Base-by-base conservation (phyloP, 148 eudicot species). In the Fagopyrum tataricum region DNA sequence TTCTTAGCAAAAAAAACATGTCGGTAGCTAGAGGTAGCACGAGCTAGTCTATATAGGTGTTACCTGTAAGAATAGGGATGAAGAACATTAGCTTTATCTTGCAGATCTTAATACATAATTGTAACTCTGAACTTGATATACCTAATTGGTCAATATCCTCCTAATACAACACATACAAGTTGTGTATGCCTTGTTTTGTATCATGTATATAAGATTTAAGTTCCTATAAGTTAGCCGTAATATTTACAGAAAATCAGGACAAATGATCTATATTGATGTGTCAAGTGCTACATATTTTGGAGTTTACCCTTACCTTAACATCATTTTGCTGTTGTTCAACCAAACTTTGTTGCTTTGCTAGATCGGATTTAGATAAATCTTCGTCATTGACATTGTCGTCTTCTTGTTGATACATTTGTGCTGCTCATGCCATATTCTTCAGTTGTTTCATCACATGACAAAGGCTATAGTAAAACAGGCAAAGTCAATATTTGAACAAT, bases 1-100 rank as follows among this genome's bases (percentile, higher is more conserved):
- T 95, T 95, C 81, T 95, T 97, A 70, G 90, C 91, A n/a, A n/a
- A n/a, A 44, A 95, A 89, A 76, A 91, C 96, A 77, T 81, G 91
- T 69, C 81, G 82, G 77, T 95, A 90, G 77, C 92, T 90, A n/a
- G 90, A 78, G 70, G 99, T 97, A 76, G 96, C 93, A 76, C 82
- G 80, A 77, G 89, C 85, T 67, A 95, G 87, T 68, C 77, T 76
- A 7, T 71, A 80, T 73, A 95, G 70, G 70, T 88, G 89, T 77
- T 76, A 82, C 98, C 98, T 93, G 77, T 21, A 43, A 76, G 18
- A 59, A 55, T 20, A 76, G 14, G 11, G n/a, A n/a, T n/a, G 0
- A 5, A 62, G n/a, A 37, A 20, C 15, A 10, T 51, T 7, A 56
- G 5, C 23, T 42, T 4, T 21, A 62, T 23, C 39, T 23, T 59